These are phyloP conservation scores for Mycena alexandri DNA, from an alignment of 768 basidiomycete genomes.

Conservation along the genomic window DNA sequence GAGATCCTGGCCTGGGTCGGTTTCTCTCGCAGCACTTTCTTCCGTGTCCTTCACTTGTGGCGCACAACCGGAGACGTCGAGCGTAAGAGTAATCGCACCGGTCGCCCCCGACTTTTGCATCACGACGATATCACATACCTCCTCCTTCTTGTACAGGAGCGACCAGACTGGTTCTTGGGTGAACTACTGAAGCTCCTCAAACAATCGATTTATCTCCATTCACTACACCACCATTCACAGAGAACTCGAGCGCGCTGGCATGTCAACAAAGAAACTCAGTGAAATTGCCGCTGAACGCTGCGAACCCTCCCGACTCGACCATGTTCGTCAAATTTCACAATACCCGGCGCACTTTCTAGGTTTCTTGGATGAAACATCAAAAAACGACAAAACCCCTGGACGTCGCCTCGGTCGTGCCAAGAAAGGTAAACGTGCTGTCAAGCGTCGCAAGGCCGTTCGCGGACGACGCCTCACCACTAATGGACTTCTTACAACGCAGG, in stretches of 20 bases:
- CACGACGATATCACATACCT: conserved; percentile 42
- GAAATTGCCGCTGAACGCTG: conserved; percentile 48
- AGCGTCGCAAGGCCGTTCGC: neutral
- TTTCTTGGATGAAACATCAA: conserved; percentile 52
- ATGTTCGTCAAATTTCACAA: conserved; percentile 42
- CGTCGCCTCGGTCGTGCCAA: conserved; percentile 13
- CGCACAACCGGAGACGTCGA: conserved; percentile 46
- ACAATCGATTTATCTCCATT: conserved; percentile 49
- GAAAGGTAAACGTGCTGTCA: conserved; percentile 15
- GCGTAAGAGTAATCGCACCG: neutral
- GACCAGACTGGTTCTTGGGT: conserved; percentile 50
- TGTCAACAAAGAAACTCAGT: conserved; percentile 46
- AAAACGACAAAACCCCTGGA: conserved; percentile 44
- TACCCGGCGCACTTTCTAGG: conserved; percentile 49
- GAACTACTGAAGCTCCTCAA: conserved; percentile 45
- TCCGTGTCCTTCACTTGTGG: conserved; percentile 42
- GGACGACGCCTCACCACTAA: conserved; percentile 1
- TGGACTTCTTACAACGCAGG: neutral
- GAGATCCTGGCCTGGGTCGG: conserved; percentile 42
- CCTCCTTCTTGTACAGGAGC: conserved; percentile 31
- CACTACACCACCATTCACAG: conserved; percentile 49
- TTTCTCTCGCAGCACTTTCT: conserved; percentile 41
- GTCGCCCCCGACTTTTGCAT: conserved; percentile 23
- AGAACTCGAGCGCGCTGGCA: conserved; percentile 43
- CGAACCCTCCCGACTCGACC: conserved; percentile 42